These are phyloP conservation scores for Heimioporus sp. DNA, from an alignment of 768 basidiomycete genomes.

Conservation along the genomic window DNA sequence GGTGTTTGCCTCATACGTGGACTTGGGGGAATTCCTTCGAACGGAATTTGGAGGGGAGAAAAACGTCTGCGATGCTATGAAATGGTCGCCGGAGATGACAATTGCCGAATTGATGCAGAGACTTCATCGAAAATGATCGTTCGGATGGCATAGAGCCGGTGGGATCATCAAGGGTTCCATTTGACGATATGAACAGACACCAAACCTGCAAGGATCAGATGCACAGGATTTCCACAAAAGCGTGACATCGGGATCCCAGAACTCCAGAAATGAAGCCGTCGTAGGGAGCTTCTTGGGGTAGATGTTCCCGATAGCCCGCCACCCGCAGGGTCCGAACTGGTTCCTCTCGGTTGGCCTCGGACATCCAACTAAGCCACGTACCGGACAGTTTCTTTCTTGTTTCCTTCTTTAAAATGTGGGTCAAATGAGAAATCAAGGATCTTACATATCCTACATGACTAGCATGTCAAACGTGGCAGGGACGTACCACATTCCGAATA, in stretches of 20 bases:
- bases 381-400: not conserved
- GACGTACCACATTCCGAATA: not conserved
- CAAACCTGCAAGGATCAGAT: not conserved
- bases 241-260: not conserved
- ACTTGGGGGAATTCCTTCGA: not conserved
- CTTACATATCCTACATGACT: too few species aligned
- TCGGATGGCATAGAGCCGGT: slow-evolving; percentile 13
- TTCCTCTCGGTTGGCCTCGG: not conserved
- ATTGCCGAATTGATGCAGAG: slow-evolving; percentile 2
- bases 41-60: not conserved
- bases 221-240: not conserved
- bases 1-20: not conserved
- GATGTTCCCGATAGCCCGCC: not conserved
- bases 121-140: slow-evolving; percentile 2
- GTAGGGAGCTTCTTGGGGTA: not conserved
- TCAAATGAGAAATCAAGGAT: too few species aligned
- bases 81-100: slow-evolving; percentile 6
- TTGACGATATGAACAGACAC: not conserved
- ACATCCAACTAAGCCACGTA: not conserved
- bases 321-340: not conserved
- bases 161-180: not conserved
- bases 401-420: not conserved
- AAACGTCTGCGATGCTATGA: not conserved
- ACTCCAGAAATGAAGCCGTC: not conserved
- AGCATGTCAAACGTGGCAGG: not conserved